Conservation (phyloP, 208 protist species). For the Crithidia expoeki region DNA sequence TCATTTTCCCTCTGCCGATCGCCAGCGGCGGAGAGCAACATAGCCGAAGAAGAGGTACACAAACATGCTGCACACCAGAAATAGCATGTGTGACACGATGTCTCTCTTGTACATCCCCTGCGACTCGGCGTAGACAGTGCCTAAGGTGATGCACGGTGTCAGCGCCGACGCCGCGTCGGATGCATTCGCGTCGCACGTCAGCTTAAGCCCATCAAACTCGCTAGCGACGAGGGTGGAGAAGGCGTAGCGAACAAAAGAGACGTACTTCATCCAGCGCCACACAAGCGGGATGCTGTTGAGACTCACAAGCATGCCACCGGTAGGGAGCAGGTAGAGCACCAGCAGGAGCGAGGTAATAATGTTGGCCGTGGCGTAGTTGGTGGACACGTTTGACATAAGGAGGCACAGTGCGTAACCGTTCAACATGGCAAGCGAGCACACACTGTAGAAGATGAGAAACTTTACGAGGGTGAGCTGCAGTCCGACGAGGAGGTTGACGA, state of each 20-base stretch:
- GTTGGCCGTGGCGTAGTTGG: constrained; percentile 59
- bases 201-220: constrained; percentile 67
- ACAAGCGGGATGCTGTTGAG: constrained; percentile 52
- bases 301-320: constrained; percentile 69
- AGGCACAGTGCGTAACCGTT: constrained; percentile 72
- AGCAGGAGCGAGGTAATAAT: constrained; percentile 64
- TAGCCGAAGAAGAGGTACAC: constrained; percentile 63
- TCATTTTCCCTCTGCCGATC: constrained; percentile 31
- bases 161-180: background rate
- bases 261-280: constrained; percentile 81
- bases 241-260: constrained; percentile 74
- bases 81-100: constrained; percentile 22
- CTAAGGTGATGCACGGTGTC: constrained; percentile 44
- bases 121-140: constrained; percentile 44
- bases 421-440: constrained; percentile 57
- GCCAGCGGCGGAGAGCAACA: constrained; percentile 42
- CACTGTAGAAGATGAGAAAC: constrained; percentile 49
- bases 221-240: constrained; percentile 66
- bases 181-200: constrained; percentile 38
- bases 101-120: constrained; percentile 49
- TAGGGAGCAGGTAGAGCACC: constrained; percentile 65
- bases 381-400: constrained; percentile 63
- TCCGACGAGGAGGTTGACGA: constrained; percentile 66
- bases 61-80: constrained; percentile 34
- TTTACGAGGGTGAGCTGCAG: constrained; percentile 46